Evolutionary conservation across 2,329 filamentous ascomycete genomes (phyloP), one percentile per base, ranked within the genome.

Genomic region (Hymenoscyphus repandus): DNA sequence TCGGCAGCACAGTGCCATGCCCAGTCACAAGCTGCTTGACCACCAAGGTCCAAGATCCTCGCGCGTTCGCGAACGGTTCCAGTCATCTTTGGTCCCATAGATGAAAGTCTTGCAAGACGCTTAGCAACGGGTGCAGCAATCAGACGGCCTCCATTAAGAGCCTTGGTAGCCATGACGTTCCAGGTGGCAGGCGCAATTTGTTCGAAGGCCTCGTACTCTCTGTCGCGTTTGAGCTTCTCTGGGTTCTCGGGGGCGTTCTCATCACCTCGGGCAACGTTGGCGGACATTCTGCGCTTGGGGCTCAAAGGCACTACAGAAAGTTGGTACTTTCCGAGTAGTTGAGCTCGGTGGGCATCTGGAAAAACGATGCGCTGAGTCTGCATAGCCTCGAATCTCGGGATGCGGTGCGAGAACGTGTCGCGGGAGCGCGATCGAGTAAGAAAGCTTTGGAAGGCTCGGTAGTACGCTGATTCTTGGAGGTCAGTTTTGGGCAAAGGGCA

Each of bases 1-100:
- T 92, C 86, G 44, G 88, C 77, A 1, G 93, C 90, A 51, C 90
- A 87, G 65, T 93, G 85, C 93, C 93, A 99, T 18, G 88, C 92
- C 93, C 93, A 99, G 69, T 95, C 90, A 65, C 90, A 92, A 12
- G 87, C 82, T 0, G 86, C 78, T 65, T 92, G 85, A 40, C 91
- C 91, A 44, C 88, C 90, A 32, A 96, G 82, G 65, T 97, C 92
- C 22, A 97, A 79, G 51, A 96, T 85, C 32, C 86, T 76, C 3
- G 83, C 72, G 20, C 83, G 77, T 51, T 79, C 72, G 52, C 73
- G 72, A 46, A 69, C 65, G 15, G 69, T 67, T 34, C 75, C 75
- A 38, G 73, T 64, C 30, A 66, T 62, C n/a, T 68, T 69, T 2
- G 72, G 68, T 1, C 70, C 67, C 65, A 76, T 72, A 54, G 72